Percentiles rank a stretch among this genome's conserved stretches.
Conservation (phyloP, 2,329 filamentous ascomycete genomes). For the Curvularia lunata region DNA sequence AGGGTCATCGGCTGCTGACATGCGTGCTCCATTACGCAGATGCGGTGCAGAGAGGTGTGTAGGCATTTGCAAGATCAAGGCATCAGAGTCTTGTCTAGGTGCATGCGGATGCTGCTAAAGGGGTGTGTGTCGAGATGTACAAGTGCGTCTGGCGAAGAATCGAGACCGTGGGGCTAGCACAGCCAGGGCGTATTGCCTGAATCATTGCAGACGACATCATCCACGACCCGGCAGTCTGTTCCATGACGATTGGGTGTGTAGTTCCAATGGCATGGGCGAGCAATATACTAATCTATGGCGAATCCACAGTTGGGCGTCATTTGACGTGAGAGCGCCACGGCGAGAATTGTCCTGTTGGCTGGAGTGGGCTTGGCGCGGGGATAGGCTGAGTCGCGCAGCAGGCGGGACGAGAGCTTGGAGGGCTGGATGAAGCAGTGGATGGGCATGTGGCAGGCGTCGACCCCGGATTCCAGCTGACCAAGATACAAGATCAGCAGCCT, state of each 20-base stretch:
- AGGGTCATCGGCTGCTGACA: not conserved
- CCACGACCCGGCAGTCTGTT: not conserved
- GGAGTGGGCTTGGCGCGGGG: slow-evolving; percentile 9
- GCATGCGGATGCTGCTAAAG: not conserved
- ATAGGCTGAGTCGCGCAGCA: slow-evolving; percentile 14
- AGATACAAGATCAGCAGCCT: slow-evolving; percentile 25
- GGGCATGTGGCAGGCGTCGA: slow-evolving; percentile 8
- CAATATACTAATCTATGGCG: slow-evolving; percentile 1
- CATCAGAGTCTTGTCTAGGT: not conserved
- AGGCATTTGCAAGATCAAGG: not conserved
- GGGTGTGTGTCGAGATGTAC: not conserved
- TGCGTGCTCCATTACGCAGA: not conserved
- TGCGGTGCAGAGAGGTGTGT: not conserved
- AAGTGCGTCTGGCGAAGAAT: not conserved
- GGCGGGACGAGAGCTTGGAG: slow-evolving; percentile 19
- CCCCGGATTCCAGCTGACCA: slow-evolving; percentile 29
- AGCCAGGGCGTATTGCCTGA: not conserved
- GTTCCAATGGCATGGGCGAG: not conserved
- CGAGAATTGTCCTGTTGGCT: slow-evolving; percentile 13
- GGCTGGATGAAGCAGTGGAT: slow-evolving; percentile 15
- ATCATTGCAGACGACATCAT: not conserved
- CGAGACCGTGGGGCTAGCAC: not conserved
- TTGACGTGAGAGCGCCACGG: slow-evolving; percentile 5
- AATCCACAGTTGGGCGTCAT: slow-evolving; percentile 11
- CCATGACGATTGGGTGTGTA: not conserved